Evolutionary conservation across 768 basidiomycete species (phyloP).

Genomic region (Lactarius indigo): DNA sequence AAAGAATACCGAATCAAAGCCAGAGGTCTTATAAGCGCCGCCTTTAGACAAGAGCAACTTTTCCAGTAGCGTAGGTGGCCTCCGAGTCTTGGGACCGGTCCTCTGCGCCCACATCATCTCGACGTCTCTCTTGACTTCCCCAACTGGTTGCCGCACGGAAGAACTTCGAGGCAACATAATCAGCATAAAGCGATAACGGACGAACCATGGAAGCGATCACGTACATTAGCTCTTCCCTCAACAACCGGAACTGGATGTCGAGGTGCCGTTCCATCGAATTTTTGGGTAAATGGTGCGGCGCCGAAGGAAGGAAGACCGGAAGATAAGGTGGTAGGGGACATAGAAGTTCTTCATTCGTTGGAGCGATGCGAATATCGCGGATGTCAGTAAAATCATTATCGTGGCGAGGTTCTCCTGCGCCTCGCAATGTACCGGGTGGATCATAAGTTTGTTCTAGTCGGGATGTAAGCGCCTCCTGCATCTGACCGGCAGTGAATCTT

Average conservation of each 20-base stretch:
- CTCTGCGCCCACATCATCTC: constrained; percentile 17
- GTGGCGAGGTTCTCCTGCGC: constrained; percentile 51
- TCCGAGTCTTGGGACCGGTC: not conserved
- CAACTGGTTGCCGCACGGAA: constrained; percentile 26
- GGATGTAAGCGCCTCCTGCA: constrained; percentile 38
- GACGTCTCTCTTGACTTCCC: constrained; percentile 23
- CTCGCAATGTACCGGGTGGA: constrained; percentile 50
- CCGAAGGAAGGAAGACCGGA: constrained; percentile 55
- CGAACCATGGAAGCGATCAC: constrained; percentile 23
- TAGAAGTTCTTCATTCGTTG: constrained; percentile 64
- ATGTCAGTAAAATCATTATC: constrained; percentile 65
- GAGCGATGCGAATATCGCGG: constrained; percentile 57
- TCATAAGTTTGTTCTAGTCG: constrained; percentile 44
- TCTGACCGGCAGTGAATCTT: constrained; percentile 23
- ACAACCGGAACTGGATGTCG: constrained; percentile 71
- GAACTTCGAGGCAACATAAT: constrained; percentile 12
- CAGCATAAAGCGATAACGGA: not conserved
- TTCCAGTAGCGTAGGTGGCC: constrained; percentile 38
- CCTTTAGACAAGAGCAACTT: constrained; percentile 50
- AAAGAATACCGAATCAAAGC: constrained; percentile 52
- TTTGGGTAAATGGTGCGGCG: constrained; percentile 57
- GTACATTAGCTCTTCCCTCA: constrained; percentile 69
- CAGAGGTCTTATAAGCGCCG: constrained; percentile 51
- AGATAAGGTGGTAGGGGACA: constrained; percentile 50
- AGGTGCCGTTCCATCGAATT: constrained; percentile 62